Evolutionary conservation across 306 rosid species (phyloP).

Genomic region (Citrullus colocynthis): DNA sequence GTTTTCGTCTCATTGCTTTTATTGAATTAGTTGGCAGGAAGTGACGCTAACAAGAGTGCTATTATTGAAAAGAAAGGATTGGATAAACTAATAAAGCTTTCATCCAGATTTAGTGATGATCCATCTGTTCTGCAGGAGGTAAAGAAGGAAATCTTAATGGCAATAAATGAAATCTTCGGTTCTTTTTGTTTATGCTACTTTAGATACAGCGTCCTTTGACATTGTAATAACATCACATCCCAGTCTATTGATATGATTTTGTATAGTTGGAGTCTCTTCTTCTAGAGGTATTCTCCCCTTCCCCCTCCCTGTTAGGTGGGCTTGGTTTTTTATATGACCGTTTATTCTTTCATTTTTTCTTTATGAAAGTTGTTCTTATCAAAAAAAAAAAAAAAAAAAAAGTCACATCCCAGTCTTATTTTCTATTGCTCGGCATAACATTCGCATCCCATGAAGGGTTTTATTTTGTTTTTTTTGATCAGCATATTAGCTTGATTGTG

Average conservation of each 20-base stretch:
- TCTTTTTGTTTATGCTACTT: not conserved
- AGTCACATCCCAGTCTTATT: not conserved
- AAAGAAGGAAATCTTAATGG: conserved; percentile 9
- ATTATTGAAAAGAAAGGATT: conserved; percentile 72
- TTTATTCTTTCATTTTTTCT: too few species aligned
- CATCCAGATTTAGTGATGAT: conserved; percentile 60
- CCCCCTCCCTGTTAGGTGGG: too few species aligned
- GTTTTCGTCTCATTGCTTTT: conserved; percentile 16
- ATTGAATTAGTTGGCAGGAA: conserved; percentile 75
- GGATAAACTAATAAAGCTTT: conserved; percentile 64
- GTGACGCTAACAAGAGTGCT: conserved; percentile 59
- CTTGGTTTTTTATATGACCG: too few species aligned
- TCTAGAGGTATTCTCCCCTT: too few species aligned
- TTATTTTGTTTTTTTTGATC: not conserved
- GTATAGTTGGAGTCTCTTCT: too few species aligned
- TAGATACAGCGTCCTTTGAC: not conserved
- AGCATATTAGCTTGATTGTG: not conserved
- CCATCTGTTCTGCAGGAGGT: conserved; percentile 89
- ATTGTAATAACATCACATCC: not conserved
- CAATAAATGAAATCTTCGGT: not conserved
- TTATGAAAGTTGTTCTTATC: too few species aligned
- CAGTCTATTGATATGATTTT: not conserved
- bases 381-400: too few species aligned
- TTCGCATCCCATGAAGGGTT: not conserved
- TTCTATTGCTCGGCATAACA: not conserved